Evolutionary conservation across 2,329 filamentous ascomycete species (phyloP), one percentile per base, ranked within the genome.

Genomic region (Aspergillus oerlinghausenensis): DNA sequence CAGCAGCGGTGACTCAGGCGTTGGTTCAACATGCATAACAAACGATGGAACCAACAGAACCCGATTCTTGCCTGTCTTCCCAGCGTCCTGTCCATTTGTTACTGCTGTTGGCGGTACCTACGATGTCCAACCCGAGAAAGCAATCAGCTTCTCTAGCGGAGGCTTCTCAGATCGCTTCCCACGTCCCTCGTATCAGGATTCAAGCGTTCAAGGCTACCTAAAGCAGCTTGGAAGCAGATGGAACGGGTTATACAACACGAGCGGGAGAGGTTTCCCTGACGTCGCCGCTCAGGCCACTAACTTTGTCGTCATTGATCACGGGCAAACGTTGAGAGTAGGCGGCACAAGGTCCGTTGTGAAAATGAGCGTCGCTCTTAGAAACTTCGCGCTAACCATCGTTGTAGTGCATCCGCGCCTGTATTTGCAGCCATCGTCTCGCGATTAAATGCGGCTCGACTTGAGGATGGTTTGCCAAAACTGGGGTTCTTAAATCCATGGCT

Each of bases 401-500:
- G 35, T 50, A 76, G 74, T 66, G 86, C 86, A 0, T 81, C 87
- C 2, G 75, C 83, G 0, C 88, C 88, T 0, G 75, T 85, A 0
- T 81, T 87, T 51, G 85, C 86, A 0, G 80, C 80, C 14, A 79
- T 90, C 60, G 74, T 90, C 50, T 79, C 82, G 0, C 78, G 88
- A 40, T 70, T 90, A 51, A 90, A 90, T 66, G 83, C 86, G 57
- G 80, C 82, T 23, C 77, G 85, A 32, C 71, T 88, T 50, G 74
- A 79, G 17, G 73, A 75, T n/a, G 82, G 82, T 1, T 79, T 80
- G 66, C 68, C 79, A 6, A 65, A 75, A 0, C 71, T 87, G 63
- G 84, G 84, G 1, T 87, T 85, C 64, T 69, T 87, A 26, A 87
- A 87, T 67, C 84, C 84, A 1, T 84, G 82, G 80, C 71, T 87